Conservation (phyloP, 371 early-diverging fungal species). For the Actinomucor elegans region DNA sequence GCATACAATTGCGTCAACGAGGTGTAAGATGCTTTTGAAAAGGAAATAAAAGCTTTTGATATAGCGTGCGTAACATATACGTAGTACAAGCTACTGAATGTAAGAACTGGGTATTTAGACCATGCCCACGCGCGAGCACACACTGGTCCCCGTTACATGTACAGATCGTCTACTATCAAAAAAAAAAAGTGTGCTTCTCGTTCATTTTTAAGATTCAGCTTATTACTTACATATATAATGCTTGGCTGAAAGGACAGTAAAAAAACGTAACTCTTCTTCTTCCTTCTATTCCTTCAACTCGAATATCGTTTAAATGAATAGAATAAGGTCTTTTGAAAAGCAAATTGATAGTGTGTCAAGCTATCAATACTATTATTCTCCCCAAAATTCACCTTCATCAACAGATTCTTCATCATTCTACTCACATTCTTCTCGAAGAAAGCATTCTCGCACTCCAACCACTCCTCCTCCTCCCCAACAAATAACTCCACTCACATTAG, state of each 20-base stretch:
- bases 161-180: no score
- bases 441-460: no score
- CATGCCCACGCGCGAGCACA: background rate
- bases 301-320: background rate
- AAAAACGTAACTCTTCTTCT: background rate
- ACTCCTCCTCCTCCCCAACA: no score
- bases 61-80: background rate
- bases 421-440: no score
- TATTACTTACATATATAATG: no score
- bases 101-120: constrained; percentile 10
- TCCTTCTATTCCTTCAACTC: no score
- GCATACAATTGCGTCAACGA: constrained; percentile 1
- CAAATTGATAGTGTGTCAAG: background rate
- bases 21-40: background rate
- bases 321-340: constrained; percentile 3
- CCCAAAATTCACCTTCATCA: background rate
- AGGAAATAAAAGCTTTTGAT: background rate
- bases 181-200: no score
- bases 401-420: background rate
- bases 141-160: constrained; percentile 19
- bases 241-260: no score
- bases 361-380: background rate
- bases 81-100: background rate
- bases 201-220: no score
- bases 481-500: constrained; percentile 11